Conservation (phyloP, 2,329 filamentous ascomycete genomes). For the Aspergillus pseudotamarii region DNA sequence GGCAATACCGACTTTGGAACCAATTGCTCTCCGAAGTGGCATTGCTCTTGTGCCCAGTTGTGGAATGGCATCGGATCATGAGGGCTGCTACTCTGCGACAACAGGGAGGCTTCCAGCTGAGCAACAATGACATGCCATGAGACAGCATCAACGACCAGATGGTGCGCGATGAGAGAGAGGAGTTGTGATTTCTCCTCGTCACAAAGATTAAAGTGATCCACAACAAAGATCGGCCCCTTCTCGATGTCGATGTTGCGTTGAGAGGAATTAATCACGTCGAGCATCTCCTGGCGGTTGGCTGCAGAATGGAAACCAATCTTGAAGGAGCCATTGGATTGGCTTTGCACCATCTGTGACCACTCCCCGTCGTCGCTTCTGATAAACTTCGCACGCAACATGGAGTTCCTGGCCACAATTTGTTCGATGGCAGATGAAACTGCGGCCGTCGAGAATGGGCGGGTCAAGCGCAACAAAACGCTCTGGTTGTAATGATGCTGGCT, state of each 20-base stretch:
- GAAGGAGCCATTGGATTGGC: neutral
- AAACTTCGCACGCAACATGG: constrained; percentile 20
- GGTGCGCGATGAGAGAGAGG: constrained; percentile 5
- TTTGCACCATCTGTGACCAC: constrained; percentile 5
- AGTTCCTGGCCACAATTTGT: constrained; percentile 8
- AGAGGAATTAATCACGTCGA: neutral
- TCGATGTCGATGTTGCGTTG: constrained; percentile 4
- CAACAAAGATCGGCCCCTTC: constrained; percentile 10
- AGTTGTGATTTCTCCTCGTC: neutral
- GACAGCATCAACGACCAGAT: constrained; percentile 6
- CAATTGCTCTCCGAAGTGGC: constrained; percentile 1
- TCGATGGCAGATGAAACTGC: constrained; percentile 2
- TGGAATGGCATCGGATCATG: constrained; percentile 18
- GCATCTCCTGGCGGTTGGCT: neutral
- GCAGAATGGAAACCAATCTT: neutral
- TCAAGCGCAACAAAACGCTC: constrained; percentile 5
- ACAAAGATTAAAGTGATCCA: constrained; percentile 6
- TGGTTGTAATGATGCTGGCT: constrained; percentile 19
- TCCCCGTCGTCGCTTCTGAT: neutral
- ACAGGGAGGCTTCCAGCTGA: neutral
- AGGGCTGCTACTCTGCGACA: neutral
- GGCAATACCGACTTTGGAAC: neutral
- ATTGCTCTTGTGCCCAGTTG: constrained; percentile 20
- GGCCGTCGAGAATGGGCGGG: neutral
- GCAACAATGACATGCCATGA: constrained; percentile 6